These are phyloP conservation scores for Corynascus novoguineensis DNA, from an alignment of 495 filamentous ascomycete species.

Conservation along the genomic window DNA sequence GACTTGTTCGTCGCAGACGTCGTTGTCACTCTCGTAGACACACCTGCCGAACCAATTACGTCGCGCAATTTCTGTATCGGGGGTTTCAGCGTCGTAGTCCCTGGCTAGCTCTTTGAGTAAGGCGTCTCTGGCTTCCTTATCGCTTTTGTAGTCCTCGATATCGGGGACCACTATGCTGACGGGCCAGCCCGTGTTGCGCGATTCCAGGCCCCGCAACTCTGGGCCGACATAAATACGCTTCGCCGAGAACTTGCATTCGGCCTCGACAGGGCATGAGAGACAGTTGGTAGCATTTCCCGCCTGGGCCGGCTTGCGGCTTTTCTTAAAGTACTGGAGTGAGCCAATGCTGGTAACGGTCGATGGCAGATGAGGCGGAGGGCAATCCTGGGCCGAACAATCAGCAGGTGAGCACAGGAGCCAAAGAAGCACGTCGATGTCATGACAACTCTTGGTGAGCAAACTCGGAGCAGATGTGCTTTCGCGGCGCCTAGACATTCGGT, in stretches of 20 bases:
- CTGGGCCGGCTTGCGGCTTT: slow-evolving; percentile 60
- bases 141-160: slow-evolving; percentile 64
- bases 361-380: slow-evolving; percentile 62
- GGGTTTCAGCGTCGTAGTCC: slow-evolving; percentile 57
- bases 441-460: slow-evolving; percentile 88
- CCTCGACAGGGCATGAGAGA: slow-evolving; percentile 65
- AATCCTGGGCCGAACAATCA: slow-evolving; percentile 25
- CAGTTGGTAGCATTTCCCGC: slow-evolving; percentile 85
- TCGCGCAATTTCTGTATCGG: slow-evolving; percentile 49
- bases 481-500: slow-evolving; percentile 50
- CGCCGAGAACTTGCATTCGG: slow-evolving; percentile 74
- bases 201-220: slow-evolving; percentile 38
- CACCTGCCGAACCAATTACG: slow-evolving; percentile 88
- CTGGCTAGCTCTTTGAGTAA: slow-evolving; percentile 53
- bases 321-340: slow-evolving; percentile 66
- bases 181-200: slow-evolving; percentile 68
- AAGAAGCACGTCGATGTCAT: slow-evolving; percentile 85
- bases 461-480: slow-evolving; percentile 65
- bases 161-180: slow-evolving; percentile 83
- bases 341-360: slow-evolving; percentile 66
- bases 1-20: slow-evolving; percentile 85
- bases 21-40: slow-evolving; percentile 87
- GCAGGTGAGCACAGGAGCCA: slow-evolving; percentile 77
- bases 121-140: slow-evolving; percentile 34
- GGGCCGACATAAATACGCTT: slow-evolving; percentile 67